Evolutionary conservation across 2,329 filamentous ascomycete species (phyloP).

Genomic region (Colletotrichum graminicola): DNA sequence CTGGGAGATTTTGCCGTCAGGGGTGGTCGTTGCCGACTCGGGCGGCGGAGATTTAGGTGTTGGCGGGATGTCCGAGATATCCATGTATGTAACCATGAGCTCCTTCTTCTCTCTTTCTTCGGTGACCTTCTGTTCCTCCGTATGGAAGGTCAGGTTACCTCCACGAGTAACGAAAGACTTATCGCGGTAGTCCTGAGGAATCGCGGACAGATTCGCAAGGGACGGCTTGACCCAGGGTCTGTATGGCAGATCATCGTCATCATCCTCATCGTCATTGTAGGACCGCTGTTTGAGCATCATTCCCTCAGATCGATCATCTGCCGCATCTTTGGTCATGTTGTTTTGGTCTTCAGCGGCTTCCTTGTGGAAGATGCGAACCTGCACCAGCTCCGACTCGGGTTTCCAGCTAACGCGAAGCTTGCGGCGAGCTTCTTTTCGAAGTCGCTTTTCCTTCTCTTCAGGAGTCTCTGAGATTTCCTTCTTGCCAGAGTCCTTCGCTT

Average conservation of each 20-base stretch:
- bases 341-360: conserved; percentile 77
- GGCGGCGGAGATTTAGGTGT: conserved; percentile 66
- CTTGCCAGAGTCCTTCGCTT: conserved; percentile 56
- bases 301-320: conserved; percentile 79
- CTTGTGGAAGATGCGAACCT: conserved; percentile 78
- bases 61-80: conserved; percentile 65
- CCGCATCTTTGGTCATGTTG: conserved; percentile 78
- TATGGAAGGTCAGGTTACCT: conserved; percentile 63
- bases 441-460: conserved; percentile 74
- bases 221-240: conserved; percentile 65
- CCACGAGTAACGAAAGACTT: conserved; percentile 68
- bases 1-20: conserved; percentile 49
- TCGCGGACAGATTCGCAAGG: conserved; percentile 59
- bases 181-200: conserved; percentile 60
- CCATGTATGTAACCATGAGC: conserved; percentile 72
- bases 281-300: conserved; percentile 73
- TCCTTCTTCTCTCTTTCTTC: conserved; percentile 69
- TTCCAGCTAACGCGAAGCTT: conserved; percentile 80
- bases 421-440: conserved; percentile 79
- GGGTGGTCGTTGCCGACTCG: conserved; percentile 47
- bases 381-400: conserved; percentile 73
- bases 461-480: conserved; percentile 69
- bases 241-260: conserved; percentile 66
- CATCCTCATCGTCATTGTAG: conserved; percentile 64
- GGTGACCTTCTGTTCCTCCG: conserved; percentile 68